Conservation (phyloP, 1,284 basidiomycete species). For the Trametes polyzona region DNA sequence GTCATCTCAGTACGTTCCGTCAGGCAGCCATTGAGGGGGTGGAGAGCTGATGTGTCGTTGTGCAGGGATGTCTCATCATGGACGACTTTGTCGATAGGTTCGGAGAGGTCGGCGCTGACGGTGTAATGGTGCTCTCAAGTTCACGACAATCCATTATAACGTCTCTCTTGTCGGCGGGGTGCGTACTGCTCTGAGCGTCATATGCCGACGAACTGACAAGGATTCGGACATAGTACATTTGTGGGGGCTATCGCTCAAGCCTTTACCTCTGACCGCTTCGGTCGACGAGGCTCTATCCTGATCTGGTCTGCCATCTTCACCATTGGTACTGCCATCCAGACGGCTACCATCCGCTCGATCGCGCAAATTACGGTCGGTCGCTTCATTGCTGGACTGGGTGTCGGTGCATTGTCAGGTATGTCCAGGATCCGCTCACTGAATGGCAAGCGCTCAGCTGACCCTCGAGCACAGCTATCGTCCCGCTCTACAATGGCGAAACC, state of each 20-base stretch:
- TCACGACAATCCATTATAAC: constrained; percentile 78
- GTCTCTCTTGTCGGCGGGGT: constrained; percentile 79
- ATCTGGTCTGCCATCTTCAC: constrained; percentile 82
- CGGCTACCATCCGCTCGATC: constrained; percentile 61
- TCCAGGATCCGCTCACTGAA: neutral
- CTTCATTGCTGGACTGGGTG: constrained; percentile 74
- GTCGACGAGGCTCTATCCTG: constrained; percentile 72
- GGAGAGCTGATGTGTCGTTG: neutral
- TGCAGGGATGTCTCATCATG: constrained; percentile 80
- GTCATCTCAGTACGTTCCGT: constrained; percentile 55
- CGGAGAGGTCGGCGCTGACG: constrained; percentile 55
- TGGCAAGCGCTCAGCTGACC: neutral
- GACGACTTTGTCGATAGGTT: constrained; percentile 75
- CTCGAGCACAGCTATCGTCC: constrained; percentile 62
- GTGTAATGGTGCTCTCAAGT: constrained; percentile 57
- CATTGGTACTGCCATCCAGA: constrained; percentile 72
- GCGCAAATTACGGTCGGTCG: constrained; percentile 72
- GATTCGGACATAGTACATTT: constrained; percentile 52
- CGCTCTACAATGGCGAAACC: constrained; percentile 82
- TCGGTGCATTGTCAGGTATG: constrained; percentile 74
- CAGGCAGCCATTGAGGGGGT: neutral
- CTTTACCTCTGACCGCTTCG: constrained; percentile 76
- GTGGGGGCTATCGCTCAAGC: constrained; percentile 75
- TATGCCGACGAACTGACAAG: constrained; percentile 1
- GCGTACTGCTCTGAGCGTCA: constrained; percentile 23